A percentile compares a stretch with the other conserved stretches of the same genome.
phyloP scores from a whole-genome alignment of 1,139 yeast species.

The Torulaspora pretoriensis region DNA sequence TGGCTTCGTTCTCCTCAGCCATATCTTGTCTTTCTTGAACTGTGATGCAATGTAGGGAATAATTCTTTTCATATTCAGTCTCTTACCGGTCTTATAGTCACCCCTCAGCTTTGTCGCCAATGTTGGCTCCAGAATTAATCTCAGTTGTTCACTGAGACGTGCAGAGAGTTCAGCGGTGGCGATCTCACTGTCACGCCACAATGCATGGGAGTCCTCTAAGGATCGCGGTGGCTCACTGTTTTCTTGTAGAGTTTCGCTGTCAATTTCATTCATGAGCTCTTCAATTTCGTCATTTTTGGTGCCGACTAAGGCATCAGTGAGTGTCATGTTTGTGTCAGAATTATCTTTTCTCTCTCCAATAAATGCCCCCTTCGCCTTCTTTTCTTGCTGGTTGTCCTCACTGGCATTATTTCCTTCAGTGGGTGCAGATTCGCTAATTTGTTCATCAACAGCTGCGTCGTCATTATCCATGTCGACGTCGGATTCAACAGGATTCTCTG shows the following conservation, averaged over 20 bases:
- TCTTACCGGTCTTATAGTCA: slow-evolving; percentile 94
- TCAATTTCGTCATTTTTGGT: slow-evolving; percentile 39
- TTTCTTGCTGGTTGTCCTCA: slow-evolving; percentile 43
- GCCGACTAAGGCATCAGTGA: slow-evolving; percentile 39
- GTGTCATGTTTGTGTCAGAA: slow-evolving; percentile 21
- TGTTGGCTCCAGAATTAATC: slow-evolving; percentile 92
- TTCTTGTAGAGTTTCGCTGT: slow-evolving; percentile 28
- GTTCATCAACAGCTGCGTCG: slow-evolving; percentile 9
- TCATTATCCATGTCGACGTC: slow-evolving; percentile 38
- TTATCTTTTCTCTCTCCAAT: slow-evolving; percentile 39
- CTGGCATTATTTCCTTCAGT: slow-evolving; percentile 29
- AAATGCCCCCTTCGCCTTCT: slow-evolving; percentile 47
- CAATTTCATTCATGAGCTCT: slow-evolving; percentile 36
- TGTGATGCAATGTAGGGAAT: slow-evolving; percentile 98
- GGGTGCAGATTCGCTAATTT: slow-evolving; percentile 18
- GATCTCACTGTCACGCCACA: slow-evolving; percentile 80
- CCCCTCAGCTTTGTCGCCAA: slow-evolving; percentile 90
- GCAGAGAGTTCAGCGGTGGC: slow-evolving; percentile 85
- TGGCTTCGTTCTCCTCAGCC: slow-evolving; percentile 97
- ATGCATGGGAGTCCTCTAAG: slow-evolving; percentile 62
- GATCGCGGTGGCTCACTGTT: slow-evolving; percentile 44
- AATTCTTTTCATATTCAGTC: slow-evolving; percentile 94
- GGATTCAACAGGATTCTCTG: slow-evolving; percentile 33
- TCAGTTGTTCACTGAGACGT: slow-evolving; percentile 83
- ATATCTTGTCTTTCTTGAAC: slow-evolving; percentile 94